These are phyloP conservation scores for Patellifolia procumbens DNA, from an alignment of 179 eudicot genomes.

Conservation along the genomic window DNA sequence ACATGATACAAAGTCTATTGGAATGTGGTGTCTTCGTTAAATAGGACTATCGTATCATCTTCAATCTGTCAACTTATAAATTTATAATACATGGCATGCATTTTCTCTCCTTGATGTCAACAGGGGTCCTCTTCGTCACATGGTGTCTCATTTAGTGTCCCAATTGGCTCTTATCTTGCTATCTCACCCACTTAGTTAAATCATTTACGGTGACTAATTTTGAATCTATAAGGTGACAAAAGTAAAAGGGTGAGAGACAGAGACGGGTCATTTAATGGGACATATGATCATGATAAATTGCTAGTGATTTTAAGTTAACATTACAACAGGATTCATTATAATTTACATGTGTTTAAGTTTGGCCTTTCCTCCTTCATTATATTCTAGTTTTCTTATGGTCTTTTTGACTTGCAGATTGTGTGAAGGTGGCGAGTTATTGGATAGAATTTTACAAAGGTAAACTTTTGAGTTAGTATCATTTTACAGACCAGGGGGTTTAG, in stretches of 20 bases:
- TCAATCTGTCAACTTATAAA: not conserved
- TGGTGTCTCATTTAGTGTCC: no score
- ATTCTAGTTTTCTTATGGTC: not conserved
- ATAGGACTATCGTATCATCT: not conserved
- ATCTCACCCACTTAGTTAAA: no score
- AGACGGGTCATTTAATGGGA: no score
- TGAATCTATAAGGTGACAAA: no score
- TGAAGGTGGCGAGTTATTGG: constrained; percentile 95
- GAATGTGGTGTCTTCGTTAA: not conserved
- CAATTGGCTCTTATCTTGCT: no score
- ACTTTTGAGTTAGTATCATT: not conserved
- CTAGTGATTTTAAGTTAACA: not conserved
- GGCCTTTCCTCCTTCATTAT: not conserved
- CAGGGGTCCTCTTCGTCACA: no score
- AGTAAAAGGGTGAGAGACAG: no score
- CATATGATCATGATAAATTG: no score
- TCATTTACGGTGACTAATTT: no score
- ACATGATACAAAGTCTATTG: not conserved
- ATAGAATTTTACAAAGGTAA: constrained; percentile 91
- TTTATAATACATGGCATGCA: not conserved
- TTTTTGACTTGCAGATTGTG: constrained; percentile 63
- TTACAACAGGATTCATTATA: not conserved
- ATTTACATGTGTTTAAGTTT: not conserved
- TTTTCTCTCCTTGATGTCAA: not conserved
- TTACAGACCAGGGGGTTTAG: not conserved